Conservation (phyloP, 768 basidiomycete genomes). For the Kwoniella sp. region DNA sequence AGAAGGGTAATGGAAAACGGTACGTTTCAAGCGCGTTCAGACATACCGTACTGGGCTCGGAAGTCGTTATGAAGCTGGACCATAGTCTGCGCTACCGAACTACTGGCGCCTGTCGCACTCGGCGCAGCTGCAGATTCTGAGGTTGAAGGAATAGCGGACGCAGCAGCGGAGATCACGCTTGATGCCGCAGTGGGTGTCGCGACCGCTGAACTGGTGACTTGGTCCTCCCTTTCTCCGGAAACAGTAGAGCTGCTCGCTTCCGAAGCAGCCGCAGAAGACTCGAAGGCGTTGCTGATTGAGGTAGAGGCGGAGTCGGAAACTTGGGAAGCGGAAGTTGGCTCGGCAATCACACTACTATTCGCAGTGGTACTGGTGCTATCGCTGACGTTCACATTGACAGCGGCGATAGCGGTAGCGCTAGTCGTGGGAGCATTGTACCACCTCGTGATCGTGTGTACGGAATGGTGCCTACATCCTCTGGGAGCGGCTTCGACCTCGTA, state of each 20-base stretch:
- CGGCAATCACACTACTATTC: not conserved
- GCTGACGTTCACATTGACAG: not conserved
- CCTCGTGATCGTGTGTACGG: not conserved
- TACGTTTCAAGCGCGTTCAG: not conserved
- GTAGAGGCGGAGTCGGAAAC: not conserved
- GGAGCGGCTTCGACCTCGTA: not conserved
- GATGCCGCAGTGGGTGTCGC: conserved; percentile 2
- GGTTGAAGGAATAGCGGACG: not conserved
- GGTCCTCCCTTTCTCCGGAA: not conserved
- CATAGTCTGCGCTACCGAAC: conserved; percentile 20
- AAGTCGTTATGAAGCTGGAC: conserved; percentile 44
- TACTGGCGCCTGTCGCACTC: not conserved
- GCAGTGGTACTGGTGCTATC: not conserved
- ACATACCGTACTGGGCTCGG: conserved; percentile 41
- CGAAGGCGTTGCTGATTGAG: not conserved
- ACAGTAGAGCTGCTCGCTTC: not conserved
- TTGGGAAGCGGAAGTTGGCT: not conserved
- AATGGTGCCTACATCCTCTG: not conserved
- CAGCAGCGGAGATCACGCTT: not conserved
- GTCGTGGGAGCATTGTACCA: not conserved
- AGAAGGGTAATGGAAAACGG: no score
- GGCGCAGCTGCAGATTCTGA: not conserved
- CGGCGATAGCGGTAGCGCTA: not conserved
- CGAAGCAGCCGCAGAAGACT: not conserved
- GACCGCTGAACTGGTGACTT: not conserved